These are phyloP conservation scores for Chenopodium album DNA, from an alignment of 148 eudicot species.

Conservation along the genomic window DNA sequence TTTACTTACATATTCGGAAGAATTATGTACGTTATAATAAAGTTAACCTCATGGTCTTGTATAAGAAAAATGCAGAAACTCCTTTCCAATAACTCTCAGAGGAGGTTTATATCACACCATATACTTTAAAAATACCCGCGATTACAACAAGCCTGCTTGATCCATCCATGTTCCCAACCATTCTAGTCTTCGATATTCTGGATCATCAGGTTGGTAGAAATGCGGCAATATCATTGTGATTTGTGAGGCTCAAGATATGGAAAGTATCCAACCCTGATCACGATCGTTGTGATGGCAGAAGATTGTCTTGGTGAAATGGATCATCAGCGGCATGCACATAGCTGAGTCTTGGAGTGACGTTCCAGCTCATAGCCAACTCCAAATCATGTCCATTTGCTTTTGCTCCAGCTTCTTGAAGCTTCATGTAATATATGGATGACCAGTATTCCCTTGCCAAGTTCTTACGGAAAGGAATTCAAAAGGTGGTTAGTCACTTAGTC, in stretches of 20 bases:
- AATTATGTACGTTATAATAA: not conserved
- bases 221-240: not conserved
- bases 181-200: not conserved
- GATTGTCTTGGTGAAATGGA: slow-evolving; percentile 75
- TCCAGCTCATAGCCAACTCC: slow-evolving; percentile 55
- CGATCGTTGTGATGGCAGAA: not conserved
- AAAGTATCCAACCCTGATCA: not conserved
- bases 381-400: slow-evolving; percentile 42
- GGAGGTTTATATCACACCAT: not conserved
- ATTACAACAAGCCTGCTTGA: not conserved
- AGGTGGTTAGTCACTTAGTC: not conserved
- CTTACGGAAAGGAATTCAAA: slow-evolving; percentile 33
- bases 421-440: slow-evolving; percentile 68
- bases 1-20: not conserved
- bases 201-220: not conserved
- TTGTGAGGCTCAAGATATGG: too few relatives aligned
- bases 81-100: not conserved
- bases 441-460: slow-evolving; percentile 82
- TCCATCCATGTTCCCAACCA: too few relatives aligned
- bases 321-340: slow-evolving; percentile 66
- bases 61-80: not conserved
- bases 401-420: slow-evolving; percentile 46
- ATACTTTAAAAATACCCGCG: not conserved
- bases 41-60: not conserved
- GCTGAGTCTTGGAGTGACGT: slow-evolving; percentile 67